Percentiles rank a stretch among this genome's conserved stretches.
These are phyloP conservation scores for Lactifluus volemus DNA, from an alignment of 768 basidiomycete species.

Conservation along the genomic window DNA sequence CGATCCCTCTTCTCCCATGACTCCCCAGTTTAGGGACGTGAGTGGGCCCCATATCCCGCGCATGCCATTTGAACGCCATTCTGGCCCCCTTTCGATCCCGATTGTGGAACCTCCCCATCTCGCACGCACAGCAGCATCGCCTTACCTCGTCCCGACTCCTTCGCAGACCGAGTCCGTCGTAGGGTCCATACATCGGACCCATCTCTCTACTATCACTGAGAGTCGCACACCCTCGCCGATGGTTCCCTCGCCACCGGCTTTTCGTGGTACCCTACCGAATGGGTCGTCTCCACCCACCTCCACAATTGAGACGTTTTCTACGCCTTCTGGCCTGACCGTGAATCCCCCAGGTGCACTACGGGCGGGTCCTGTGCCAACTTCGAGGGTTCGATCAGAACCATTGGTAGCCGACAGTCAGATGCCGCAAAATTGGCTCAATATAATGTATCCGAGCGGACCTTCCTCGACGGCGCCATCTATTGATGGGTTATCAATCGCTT, in stretches of 20 bases:
- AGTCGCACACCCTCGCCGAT: conserved; percentile 1
- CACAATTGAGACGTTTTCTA: background rate
- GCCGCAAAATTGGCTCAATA: background rate
- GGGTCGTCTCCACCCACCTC: conserved; percentile 7
- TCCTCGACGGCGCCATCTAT: background rate
- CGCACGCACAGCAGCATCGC: background rate
- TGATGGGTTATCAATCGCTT: background rate
- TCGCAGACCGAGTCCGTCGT: conserved; percentile 9
- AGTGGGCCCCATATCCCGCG: too few species aligned
- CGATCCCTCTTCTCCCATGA: background rate
- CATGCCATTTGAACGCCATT: background rate
- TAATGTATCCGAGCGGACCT: background rate
- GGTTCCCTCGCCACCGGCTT: background rate
- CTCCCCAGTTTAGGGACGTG: background rate
- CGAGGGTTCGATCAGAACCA: background rate
- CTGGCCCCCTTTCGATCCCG: background rate
- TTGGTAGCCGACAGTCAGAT: background rate
- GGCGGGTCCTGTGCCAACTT: background rate
- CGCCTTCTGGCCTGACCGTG: background rate
- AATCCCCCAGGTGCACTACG: background rate
- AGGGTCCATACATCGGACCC: background rate
- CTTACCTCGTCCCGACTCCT: background rate
- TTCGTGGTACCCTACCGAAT: background rate
- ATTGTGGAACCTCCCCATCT: background rate
- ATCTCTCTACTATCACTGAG: conserved; percentile 5